phyloP scores from a whole-genome alignment of 140 eudicot genomes.

The Bidens hawaiensis region DNA sequence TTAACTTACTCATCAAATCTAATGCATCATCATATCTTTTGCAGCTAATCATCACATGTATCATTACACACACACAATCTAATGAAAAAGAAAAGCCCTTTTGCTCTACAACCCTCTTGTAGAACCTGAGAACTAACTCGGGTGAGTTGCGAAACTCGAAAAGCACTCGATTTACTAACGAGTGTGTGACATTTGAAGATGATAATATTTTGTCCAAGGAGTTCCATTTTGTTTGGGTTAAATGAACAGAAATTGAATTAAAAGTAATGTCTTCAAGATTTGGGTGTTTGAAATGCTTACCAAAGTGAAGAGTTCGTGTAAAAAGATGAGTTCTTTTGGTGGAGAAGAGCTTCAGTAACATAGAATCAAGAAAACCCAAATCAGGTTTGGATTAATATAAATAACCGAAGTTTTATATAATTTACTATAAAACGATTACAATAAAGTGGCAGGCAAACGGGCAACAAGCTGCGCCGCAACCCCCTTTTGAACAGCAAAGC shows the following conservation, averaged over 20 bases:
- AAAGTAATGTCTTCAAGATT: constrained; percentile 50
- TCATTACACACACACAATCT: constrained; percentile 28
- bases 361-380: constrained; percentile 35
- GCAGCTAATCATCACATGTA: constrained; percentile 38
- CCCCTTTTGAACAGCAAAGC: too few species aligned
- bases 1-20: constrained; percentile 33
- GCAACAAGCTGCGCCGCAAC: too few species aligned
- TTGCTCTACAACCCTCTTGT: constrained; percentile 28
- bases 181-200: constrained; percentile 34
- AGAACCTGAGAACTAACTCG: constrained; percentile 39
- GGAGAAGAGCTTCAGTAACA: constrained; percentile 41
- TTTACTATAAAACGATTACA: too few species aligned
- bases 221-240: constrained; percentile 59
- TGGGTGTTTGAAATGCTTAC: constrained; percentile 46
- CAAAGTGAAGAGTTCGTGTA: constrained; percentile 40
- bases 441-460: too few species aligned
- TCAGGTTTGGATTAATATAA: neutral
- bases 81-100: constrained; percentile 22
- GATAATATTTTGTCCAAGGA: constrained; percentile 23
- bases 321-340: constrained; percentile 30
- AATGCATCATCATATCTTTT: constrained; percentile 50
- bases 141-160: constrained; percentile 52
- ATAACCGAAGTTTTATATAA: too few species aligned
- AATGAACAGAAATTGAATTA: constrained; percentile 45
- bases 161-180: constrained; percentile 43